A percentile compares a stretch with the other conserved stretches of the same genome.
phyloP scores from a whole-genome alignment of 1,139 yeast genomes.

The Zygosaccharomyces pseudobailii region DNA sequence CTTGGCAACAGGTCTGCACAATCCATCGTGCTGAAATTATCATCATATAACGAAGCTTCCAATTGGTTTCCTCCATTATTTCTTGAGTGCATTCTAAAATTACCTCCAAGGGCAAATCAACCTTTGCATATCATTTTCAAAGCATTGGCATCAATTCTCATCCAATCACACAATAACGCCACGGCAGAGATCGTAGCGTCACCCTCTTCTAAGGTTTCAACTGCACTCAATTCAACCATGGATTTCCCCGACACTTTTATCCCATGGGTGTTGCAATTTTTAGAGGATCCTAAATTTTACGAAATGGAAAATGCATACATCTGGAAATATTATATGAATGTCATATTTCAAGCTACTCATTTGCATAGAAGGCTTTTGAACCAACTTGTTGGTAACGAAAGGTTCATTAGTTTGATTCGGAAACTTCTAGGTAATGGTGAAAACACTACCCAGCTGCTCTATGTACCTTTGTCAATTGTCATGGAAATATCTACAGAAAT shows the following conservation, averaged over 20 bases:
- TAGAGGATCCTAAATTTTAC: constrained; percentile 8
- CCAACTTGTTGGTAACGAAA: constrained; percentile 4
- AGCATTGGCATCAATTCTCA: constrained; percentile 21
- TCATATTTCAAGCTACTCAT: constrained; percentile 14
- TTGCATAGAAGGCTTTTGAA: constrained; percentile 9
- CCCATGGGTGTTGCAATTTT: constrained; percentile 23
- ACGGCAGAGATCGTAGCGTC: constrained; percentile 6
- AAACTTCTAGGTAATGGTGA: constrained; percentile 5
- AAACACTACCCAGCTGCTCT: constrained; percentile 8
- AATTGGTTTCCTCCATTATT: constrained; percentile 16
- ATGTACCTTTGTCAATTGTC: constrained; percentile 10
- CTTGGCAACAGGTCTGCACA: constrained; percentile 23
- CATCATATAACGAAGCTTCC: constrained; percentile 9
- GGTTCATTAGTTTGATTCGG: constrained; percentile 9
- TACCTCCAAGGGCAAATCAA: constrained; percentile 10
- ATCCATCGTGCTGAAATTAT: constrained; percentile 23
- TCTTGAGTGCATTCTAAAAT: constrained; percentile 7
- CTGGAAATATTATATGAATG: constrained; percentile 27
- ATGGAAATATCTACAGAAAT: constrained; percentile 11
- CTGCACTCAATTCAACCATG: constrained; percentile 6
- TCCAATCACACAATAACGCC: constrained; percentile 12
- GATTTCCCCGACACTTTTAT: constrained; percentile 17
- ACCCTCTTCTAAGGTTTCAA: constrained; percentile 5
- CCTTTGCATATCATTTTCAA: constrained; percentile 23
- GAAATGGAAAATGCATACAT: constrained; percentile 16